These are phyloP conservation scores for Aspergillus pseudoterreus DNA, from an alignment of 2,329 filamentous ascomycete genomes.

Conservation along the genomic window DNA sequence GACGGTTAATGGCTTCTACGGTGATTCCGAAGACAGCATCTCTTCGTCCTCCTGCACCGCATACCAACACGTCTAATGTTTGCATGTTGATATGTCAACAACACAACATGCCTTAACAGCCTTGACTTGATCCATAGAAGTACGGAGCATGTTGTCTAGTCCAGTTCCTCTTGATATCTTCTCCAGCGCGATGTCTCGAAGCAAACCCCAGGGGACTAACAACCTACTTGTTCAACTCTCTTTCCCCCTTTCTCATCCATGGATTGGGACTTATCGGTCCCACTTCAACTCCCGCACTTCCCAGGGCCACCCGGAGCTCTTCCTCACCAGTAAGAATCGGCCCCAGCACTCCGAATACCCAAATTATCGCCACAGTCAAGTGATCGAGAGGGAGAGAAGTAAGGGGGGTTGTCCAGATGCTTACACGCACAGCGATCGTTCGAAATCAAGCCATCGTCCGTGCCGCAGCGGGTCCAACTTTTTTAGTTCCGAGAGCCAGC, in stretches of 20 bases:
- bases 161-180: neutral
- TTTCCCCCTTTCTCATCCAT: conserved; percentile 1
- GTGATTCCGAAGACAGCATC: too few species aligned
- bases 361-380: neutral
- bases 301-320: neutral
- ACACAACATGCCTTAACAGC: too few species aligned
- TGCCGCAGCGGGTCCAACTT: conserved; percentile 69
- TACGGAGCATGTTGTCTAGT: neutral
- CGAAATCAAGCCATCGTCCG: conserved; percentile 72
- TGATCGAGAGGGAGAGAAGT: neutral
- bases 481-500: conserved; percentile 64
- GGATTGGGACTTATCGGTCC: neutral
- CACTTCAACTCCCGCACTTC: neutral
- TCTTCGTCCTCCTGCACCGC: too few species aligned
- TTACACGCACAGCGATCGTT: conserved; percentile 41
- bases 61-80: too few species aligned
- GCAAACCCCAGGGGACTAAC: neutral
- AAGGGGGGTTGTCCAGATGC: conserved; percentile 9
- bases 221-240: conserved; percentile 10
- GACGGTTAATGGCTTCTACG: too few species aligned
- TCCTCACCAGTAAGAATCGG: neutral
- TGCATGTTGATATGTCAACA: too few species aligned
- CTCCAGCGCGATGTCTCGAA: neutral
- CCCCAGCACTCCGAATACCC: neutral
- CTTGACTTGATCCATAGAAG: too few species aligned